These are phyloP conservation scores for Puccinia triticina DNA, from an alignment of 1,284 basidiomycete species.

Conservation along the genomic window DNA sequence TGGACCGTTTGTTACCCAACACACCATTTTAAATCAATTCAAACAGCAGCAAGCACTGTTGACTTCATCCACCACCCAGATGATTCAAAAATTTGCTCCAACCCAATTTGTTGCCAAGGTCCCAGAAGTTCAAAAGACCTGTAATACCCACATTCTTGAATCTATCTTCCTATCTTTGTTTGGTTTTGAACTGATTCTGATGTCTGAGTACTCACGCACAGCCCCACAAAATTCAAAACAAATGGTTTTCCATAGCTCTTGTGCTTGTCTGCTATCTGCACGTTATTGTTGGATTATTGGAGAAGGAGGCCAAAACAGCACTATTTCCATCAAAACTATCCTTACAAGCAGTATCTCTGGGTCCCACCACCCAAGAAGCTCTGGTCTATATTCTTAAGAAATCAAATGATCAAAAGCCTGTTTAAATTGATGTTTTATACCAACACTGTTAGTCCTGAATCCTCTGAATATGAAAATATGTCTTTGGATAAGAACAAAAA, in stretches of 20 bases:
- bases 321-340: not conserved
- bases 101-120: not conserved
- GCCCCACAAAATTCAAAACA: not conserved
- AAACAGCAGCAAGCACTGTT: not conserved
- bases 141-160: not conserved
- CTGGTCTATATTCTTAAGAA: not conserved
- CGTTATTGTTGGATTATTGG: not conserved
- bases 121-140: not conserved
- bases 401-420: not conserved
- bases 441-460: not conserved
- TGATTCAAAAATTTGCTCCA: not conserved
- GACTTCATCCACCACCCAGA: not conserved
- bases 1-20: constrained; percentile 6
- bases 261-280: constrained; percentile 10
- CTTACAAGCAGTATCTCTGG: not conserved
- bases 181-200: not conserved
- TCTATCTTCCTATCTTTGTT: not conserved
- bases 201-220: not conserved
- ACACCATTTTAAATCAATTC: not conserved
- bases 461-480: not conserved
- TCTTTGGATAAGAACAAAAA: not conserved
- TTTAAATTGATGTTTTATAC: not conserved
- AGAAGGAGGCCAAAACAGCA: constrained; percentile 12
- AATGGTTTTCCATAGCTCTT: not conserved
- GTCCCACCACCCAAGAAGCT: not conserved